phyloP scores from a whole-genome alignment of 2,329 filamentous ascomycete genomes.

The Claviceps arundinis region DNA sequence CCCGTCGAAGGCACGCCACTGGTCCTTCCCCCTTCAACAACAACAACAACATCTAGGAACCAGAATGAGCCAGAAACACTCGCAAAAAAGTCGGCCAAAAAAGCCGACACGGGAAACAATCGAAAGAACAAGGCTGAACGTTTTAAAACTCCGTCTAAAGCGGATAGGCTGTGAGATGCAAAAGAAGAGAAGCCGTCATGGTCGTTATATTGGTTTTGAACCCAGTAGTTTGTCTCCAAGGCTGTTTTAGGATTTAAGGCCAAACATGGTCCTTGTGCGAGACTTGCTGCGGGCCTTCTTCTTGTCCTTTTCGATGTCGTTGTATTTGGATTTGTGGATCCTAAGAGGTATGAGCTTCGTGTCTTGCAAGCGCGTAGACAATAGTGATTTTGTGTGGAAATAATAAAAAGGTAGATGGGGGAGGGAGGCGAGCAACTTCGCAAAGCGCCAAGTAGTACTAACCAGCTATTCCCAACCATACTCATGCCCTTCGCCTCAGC shows the following conservation, averaged over 20 bases:
- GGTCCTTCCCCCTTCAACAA: too few relatives aligned
- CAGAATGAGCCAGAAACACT: too few relatives aligned
- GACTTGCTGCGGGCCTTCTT: conserved; percentile 67
- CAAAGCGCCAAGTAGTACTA: conserved; percentile 24
- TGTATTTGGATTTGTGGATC: conserved; percentile 96
- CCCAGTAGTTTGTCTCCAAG: neutral
- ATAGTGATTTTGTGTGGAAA: too few relatives aligned
- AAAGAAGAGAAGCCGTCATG: conserved; percentile 12
- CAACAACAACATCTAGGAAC: too few relatives aligned
- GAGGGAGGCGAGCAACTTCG: neutral
- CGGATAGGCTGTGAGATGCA: too few relatives aligned
- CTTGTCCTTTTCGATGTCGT: conserved; percentile 42
- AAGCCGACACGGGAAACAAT: too few relatives aligned
- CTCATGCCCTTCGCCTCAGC: conserved; percentile 89
- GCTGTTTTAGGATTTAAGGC: conserved; percentile 23
- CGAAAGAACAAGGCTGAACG: too few relatives aligned
- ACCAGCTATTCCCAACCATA: conserved; percentile 99
- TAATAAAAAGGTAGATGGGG: too few relatives aligned
- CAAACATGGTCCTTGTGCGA: conserved; percentile 60
- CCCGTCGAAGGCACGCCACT: too few relatives aligned
- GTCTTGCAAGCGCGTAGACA: too few relatives aligned
- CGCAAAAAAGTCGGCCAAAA: too few relatives aligned
- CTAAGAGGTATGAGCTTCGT: conserved; percentile 29
- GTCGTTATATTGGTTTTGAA: conserved; percentile 12
- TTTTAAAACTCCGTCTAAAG: too few relatives aligned